Evolutionary conservation across 2,329 filamentous ascomycete species (phyloP).

Genomic region (Pezicula rhizophila): DNA sequence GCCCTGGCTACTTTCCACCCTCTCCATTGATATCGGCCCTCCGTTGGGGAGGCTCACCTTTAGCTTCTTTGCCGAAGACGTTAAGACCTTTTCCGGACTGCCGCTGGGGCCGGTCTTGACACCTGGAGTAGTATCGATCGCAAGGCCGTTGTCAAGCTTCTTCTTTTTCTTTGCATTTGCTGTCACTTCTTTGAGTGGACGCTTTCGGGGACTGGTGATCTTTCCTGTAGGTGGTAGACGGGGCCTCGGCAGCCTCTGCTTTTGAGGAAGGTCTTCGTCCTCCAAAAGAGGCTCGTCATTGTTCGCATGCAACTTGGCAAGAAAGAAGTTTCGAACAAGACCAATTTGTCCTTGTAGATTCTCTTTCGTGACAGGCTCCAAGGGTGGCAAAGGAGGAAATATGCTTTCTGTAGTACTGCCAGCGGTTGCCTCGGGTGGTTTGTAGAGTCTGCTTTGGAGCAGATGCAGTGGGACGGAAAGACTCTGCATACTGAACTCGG

Average conservation of each 20-base stretch:
- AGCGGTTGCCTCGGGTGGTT: constrained; percentile 62
- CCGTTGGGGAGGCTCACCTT: constrained; percentile 31
- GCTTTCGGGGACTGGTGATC: constrained; percentile 78
- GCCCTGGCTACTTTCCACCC: constrained; percentile 50
- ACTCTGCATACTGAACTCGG: constrained; percentile 80
- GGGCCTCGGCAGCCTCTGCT: constrained; percentile 64
- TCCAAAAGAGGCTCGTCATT: constrained; percentile 78
- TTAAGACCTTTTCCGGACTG: constrained; percentile 33
- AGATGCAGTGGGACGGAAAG: constrained; percentile 91
- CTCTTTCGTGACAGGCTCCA: constrained; percentile 73
- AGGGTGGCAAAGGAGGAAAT: constrained; percentile 61
- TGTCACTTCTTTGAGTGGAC: constrained; percentile 74
- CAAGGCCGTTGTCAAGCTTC: constrained; percentile 56
- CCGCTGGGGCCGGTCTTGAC: constrained; percentile 26
- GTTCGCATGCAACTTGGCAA: constrained; percentile 79
- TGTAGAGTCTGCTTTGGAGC: constrained; percentile 84
- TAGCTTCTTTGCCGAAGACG: constrained; percentile 45
- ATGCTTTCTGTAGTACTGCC: constrained; percentile 44
- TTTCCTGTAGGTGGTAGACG: constrained; percentile 72
- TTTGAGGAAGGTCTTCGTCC: constrained; percentile 89
- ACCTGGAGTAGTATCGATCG: constrained; percentile 26
- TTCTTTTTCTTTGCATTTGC: constrained; percentile 84
- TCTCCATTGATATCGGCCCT: constrained; percentile 45
- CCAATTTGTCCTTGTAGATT: constrained; percentile 77
- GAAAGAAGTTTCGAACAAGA: constrained; percentile 85